phyloP scores from a whole-genome alignment of 108 stramenopile species.

The Skeletonema marinoi region DNA sequence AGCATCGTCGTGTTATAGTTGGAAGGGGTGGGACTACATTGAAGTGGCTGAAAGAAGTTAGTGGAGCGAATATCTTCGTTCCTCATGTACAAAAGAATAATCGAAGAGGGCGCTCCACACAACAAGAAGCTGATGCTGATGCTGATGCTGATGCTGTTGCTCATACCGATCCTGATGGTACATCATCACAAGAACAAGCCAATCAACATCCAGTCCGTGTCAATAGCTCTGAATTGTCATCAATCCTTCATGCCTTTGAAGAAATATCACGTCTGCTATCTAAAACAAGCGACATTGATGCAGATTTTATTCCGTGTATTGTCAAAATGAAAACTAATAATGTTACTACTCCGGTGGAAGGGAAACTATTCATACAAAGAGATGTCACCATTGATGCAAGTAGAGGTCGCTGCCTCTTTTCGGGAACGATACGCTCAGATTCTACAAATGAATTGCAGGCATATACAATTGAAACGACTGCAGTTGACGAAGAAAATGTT shows the following conservation, averaged over 20 bases:
- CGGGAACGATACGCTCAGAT: background rate
- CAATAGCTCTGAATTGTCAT: slow-evolving; percentile 15
- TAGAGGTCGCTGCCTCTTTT: slow-evolving; percentile 1
- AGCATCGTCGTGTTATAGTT: slow-evolving; percentile 24
- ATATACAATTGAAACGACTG: slow-evolving; percentile 8
- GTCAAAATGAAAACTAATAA: slow-evolving; percentile 23
- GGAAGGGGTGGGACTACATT: slow-evolving; percentile 25
- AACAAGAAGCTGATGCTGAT: background rate
- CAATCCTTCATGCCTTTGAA: slow-evolving; percentile 24
- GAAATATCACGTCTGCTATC: slow-evolving; percentile 30
- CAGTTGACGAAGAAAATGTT: slow-evolving; percentile 6
- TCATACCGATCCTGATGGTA: background rate
- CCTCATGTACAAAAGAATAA: slow-evolving; percentile 12
- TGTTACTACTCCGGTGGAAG: background rate
- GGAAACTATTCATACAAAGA: background rate
- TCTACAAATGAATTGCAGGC: background rate
- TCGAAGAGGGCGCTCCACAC: background rate
- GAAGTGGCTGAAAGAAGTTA: slow-evolving; percentile 22
- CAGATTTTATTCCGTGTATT: slow-evolving; percentile 7
- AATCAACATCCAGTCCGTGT: slow-evolving; percentile 33
- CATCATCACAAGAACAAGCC: background rate
- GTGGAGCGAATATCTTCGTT: slow-evolving; percentile 27
- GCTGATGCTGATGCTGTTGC: background rate
- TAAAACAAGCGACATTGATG: slow-evolving; percentile 3
- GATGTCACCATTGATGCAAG: background rate